Conservation (phyloP, 306 rosid species). For the Dryas drummondii region DNA sequence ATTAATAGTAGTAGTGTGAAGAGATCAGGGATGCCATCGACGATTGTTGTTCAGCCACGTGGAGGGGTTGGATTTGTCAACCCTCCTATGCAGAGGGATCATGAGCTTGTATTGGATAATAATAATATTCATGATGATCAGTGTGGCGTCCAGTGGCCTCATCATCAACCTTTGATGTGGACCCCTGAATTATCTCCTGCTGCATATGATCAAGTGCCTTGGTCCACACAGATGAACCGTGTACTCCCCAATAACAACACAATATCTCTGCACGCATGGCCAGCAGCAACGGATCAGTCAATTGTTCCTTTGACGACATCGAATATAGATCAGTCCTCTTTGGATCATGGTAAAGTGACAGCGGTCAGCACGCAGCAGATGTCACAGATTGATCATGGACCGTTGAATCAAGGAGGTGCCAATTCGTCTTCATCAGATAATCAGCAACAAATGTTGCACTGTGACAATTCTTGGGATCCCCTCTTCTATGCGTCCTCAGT, state of each 20-base stretch:
- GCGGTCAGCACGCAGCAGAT: background rate
- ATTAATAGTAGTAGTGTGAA: too few relatives aligned
- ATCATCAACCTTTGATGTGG: constrained; percentile 12
- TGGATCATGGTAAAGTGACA: constrained; percentile 1
- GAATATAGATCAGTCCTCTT: constrained; percentile 4
- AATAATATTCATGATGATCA: background rate
- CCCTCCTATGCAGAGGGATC: background rate
- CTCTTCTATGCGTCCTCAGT: constrained; percentile 5
- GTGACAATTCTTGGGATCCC: constrained; percentile 19
- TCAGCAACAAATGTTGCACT: constrained; percentile 11
- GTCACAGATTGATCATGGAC: constrained; percentile 5
- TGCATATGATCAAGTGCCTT: background rate
- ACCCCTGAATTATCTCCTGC: background rate
- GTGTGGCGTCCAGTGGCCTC: background rate
- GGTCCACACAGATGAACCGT: background rate
- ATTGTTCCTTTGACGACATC: background rate
- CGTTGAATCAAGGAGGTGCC: background rate
- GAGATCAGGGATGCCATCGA: too few relatives aligned
- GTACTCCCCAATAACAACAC: background rate
- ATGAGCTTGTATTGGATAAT: background rate
- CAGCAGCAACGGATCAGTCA: background rate
- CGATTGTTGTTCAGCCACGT: background rate
- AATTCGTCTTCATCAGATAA: constrained; percentile 7
- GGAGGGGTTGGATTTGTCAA: background rate
- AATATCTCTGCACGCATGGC: constrained; percentile 4